Evolutionary conservation across 2,329 filamentous ascomycete species (phyloP).

Genomic region (Fusarium multiceps): DNA sequence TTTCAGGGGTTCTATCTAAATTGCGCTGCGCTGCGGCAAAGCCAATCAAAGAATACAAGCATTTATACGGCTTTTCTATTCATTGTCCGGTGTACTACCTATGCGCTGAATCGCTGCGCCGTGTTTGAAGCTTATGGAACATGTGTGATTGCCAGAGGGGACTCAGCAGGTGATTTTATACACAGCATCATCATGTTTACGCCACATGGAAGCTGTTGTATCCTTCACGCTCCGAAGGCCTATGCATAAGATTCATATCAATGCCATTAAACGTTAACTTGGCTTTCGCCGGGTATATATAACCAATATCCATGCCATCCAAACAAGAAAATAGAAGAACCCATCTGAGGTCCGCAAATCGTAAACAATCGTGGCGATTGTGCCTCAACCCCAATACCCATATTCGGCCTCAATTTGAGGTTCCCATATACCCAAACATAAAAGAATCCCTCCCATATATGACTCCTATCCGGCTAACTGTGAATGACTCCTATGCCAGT

Average conservation of each 20-base stretch:
- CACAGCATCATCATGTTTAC: background rate
- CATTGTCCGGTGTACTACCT: background rate
- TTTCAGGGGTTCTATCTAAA: slow-evolving; percentile 47
- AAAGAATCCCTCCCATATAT: slow-evolving; percentile 12
- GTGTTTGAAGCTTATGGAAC: background rate
- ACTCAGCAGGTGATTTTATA: background rate
- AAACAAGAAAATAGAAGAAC: slow-evolving; percentile 28
- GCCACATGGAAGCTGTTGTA: background rate
- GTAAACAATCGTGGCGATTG: slow-evolving; percentile 10
- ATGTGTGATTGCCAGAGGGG: background rate
- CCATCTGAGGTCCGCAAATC: slow-evolving; percentile 13
- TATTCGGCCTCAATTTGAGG: background rate
- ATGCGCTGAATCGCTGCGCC: background rate
- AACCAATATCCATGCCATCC: slow-evolving; percentile 39
- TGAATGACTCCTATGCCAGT: slow-evolving; percentile 17
- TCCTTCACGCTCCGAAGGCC: background rate
- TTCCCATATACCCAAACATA: slow-evolving; percentile 6
- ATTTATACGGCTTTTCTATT: slow-evolving; percentile 3
- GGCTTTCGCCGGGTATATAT: slow-evolving; percentile 49
- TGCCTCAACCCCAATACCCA: slow-evolving; percentile 2
- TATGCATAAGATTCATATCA: slow-evolving; percentile 4
- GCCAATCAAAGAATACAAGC: slow-evolving; percentile 39
- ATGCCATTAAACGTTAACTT: slow-evolving; percentile 45
- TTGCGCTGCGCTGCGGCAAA: slow-evolving; percentile 44
- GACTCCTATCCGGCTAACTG: slow-evolving; percentile 1